phyloP scores from a whole-genome alignment of 2,329 filamentous ascomycete genomes.

The Colletotrichum echinochloae region DNA sequence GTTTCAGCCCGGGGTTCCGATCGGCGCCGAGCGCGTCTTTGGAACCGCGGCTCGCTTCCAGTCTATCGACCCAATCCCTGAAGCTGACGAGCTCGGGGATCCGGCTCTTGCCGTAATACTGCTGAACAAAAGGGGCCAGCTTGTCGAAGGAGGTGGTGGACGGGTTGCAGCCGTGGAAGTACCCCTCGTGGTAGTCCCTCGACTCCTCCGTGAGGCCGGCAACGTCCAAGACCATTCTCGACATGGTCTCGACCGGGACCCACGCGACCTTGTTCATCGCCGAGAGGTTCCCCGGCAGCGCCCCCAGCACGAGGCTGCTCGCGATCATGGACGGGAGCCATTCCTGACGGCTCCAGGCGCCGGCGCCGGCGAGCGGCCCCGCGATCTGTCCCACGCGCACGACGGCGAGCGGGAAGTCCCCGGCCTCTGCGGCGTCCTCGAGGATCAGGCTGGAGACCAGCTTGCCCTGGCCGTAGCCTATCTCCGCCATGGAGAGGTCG shows the following conservation, averaged over 20 bases:
- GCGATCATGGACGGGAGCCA: conserved; percentile 43
- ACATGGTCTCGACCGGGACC: conserved; percentile 64
- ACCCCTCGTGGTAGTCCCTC: conserved; percentile 25
- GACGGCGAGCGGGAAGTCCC: conserved; percentile 28
- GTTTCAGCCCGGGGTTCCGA: conserved; percentile 63
- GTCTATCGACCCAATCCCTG: conserved; percentile 57
- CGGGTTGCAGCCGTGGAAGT: conserved; percentile 53
- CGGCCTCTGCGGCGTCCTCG: conserved; percentile 28
- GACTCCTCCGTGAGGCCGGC: conserved; percentile 44
- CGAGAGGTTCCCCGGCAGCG: conserved; percentile 60
- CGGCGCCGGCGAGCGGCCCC: conserved; percentile 25
- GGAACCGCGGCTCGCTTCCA: conserved; percentile 55
- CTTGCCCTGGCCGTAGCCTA: conserved; percentile 41
- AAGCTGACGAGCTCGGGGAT: conserved; percentile 56
- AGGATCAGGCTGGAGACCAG: conserved; percentile 32
- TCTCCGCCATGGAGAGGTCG: conserved; percentile 9
- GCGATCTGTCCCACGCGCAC: conserved; percentile 41
- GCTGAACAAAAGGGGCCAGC: conserved; percentile 55
- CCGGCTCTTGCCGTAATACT: conserved; percentile 52
- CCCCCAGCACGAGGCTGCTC: conserved; percentile 61
- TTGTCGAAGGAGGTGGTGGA: conserved; percentile 52
- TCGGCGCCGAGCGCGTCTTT: conserved; percentile 51
- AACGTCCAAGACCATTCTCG: conserved; percentile 60
- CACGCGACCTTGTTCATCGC: conserved; percentile 61
- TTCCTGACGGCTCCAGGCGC: conserved; percentile 39